These are phyloP conservation scores for Phallus indusiatus DNA, from an alignment of 768 basidiomycete genomes.

Conservation along the genomic window DNA sequence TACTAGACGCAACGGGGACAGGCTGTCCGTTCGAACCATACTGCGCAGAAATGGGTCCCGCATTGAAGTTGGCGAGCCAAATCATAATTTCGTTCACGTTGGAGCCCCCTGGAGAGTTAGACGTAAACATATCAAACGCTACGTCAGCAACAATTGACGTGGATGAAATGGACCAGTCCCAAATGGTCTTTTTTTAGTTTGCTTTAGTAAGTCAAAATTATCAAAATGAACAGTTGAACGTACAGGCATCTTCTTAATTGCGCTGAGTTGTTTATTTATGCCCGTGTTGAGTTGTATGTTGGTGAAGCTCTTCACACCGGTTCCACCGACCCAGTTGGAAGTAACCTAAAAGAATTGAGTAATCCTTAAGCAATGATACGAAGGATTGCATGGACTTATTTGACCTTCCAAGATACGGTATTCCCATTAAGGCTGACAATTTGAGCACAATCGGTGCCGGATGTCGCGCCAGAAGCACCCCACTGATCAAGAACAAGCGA, in stretches of 20 bases:
- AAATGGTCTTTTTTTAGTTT: slow-evolving; percentile 30
- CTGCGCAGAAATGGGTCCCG: slow-evolving; percentile 44
- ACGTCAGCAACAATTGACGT: slow-evolving; percentile 41
- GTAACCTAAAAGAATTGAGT: slow-evolving; percentile 20
- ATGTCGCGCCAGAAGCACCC: slow-evolving; percentile 28
- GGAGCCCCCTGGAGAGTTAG: slow-evolving; percentile 36
- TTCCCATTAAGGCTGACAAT: slow-evolving; percentile 33
- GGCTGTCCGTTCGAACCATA: slow-evolving; percentile 40
- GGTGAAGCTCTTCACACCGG: slow-evolving; percentile 50
- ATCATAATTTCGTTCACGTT: slow-evolving; percentile 47
- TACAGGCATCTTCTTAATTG: slow-evolving; percentile 48
- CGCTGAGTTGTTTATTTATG: slow-evolving; percentile 43
- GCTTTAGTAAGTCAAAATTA: not conserved
- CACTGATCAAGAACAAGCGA: slow-evolving; percentile 41
- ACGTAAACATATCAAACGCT: slow-evolving; percentile 59
- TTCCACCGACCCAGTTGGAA: slow-evolving; percentile 46
- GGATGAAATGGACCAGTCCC: slow-evolving; percentile 45
- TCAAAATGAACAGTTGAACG: slow-evolving; percentile 12
- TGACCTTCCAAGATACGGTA: slow-evolving; percentile 35
- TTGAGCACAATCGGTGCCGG: slow-evolving; percentile 41
- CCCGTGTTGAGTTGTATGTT: slow-evolving; percentile 43
- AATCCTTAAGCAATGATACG: not conserved
- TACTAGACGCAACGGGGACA: slow-evolving; percentile 32
- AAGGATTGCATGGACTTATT: not conserved
- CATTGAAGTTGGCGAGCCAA: slow-evolving; percentile 52